Percentiles rank a stretch among this genome's conserved stretches.
Evolutionary conservation across 768 basidiomycete genomes (phyloP).

Genomic region (Pisolithus albus): DNA sequence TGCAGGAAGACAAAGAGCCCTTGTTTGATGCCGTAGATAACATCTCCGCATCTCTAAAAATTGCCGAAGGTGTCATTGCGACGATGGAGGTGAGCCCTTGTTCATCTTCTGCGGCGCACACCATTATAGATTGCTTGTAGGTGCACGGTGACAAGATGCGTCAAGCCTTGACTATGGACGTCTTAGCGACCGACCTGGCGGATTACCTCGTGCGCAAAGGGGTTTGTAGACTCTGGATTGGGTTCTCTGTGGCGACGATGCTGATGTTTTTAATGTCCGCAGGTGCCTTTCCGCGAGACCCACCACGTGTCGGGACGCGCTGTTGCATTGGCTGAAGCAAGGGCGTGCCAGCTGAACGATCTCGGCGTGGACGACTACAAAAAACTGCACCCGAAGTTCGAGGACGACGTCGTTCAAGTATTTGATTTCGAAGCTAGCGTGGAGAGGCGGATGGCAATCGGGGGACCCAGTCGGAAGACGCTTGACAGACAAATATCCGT

Average conservation of each 20-base stretch:
- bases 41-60: constrained; percentile 78
- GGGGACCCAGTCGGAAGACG: constrained; percentile 82
- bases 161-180: constrained; percentile 89
- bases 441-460: constrained; percentile 86
- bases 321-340: constrained; percentile 87
- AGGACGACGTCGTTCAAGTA: constrained; percentile 71
- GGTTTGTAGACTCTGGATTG: constrained; percentile 42
- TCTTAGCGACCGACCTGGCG: constrained; percentile 96
- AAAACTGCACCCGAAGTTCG: constrained; percentile 66
- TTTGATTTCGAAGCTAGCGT: constrained; percentile 97
- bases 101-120: background rate
- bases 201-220: constrained; percentile 99
- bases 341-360: constrained; percentile 73
- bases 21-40: constrained; percentile 92
- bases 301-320: constrained; percentile 97
- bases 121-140: constrained; percentile 33
- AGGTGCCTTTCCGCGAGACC: constrained; percentile 98
- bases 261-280: background rate
- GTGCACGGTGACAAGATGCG: constrained; percentile 89
- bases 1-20: constrained; percentile 98
- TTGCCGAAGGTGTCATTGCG: constrained; percentile 90
- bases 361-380: constrained; percentile 78
- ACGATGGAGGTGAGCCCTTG: constrained; percentile 67
- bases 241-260: background rate
- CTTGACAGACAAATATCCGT: constrained; percentile 79